Evolutionary conservation across 2,329 filamentous ascomycete species (phyloP).

Genomic region (Byssoonygena ceratinophila): DNA sequence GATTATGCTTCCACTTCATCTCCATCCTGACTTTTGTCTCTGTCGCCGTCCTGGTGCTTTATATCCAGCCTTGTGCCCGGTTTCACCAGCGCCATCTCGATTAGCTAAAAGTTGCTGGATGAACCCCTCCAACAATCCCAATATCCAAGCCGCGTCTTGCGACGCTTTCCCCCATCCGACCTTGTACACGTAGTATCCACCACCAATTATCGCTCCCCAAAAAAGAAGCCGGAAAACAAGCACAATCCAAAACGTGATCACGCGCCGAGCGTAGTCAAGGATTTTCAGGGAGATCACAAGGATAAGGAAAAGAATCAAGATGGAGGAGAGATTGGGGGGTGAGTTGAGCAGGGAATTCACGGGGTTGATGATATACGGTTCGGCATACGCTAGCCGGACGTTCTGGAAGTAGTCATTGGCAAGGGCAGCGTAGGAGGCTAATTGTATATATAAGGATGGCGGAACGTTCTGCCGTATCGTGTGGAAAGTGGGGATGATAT

Average conservation of each 20-base stretch:
- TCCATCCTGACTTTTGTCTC: not conserved
- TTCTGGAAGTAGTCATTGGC: conserved; percentile 17
- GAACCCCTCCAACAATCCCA: conserved; percentile 56
- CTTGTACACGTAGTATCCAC: conserved; percentile 47
- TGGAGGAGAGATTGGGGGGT: conserved; percentile 29
- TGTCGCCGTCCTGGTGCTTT: not conserved
- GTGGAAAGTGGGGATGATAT: conserved; percentile 17
- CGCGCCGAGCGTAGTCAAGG: conserved; percentile 56
- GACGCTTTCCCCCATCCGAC: conserved; percentile 27
- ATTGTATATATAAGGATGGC: conserved; percentile 17
- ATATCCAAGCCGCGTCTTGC: conserved; percentile 40
- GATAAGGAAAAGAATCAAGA: conserved; percentile 45
- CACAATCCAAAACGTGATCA: conserved; percentile 68
- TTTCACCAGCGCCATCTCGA: conserved; percentile 24
- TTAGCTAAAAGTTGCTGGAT: conserved; percentile 46
- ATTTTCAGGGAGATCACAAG: conserved; percentile 56
- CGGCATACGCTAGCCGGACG: conserved; percentile 25
- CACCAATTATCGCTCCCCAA: conserved; percentile 49
- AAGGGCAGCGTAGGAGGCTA: conserved; percentile 17
- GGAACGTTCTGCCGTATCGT: conserved; percentile 14
- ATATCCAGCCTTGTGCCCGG: not conserved
- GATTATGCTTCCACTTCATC: not conserved
- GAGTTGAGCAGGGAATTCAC: conserved; percentile 28
- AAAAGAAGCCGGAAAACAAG: conserved; percentile 53
- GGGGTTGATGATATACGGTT: conserved; percentile 41